These are phyloP conservation scores for Vaccinium vitisidaea DNA, from an alignment of 148 eudicot genomes.

Conservation along the genomic window DNA sequence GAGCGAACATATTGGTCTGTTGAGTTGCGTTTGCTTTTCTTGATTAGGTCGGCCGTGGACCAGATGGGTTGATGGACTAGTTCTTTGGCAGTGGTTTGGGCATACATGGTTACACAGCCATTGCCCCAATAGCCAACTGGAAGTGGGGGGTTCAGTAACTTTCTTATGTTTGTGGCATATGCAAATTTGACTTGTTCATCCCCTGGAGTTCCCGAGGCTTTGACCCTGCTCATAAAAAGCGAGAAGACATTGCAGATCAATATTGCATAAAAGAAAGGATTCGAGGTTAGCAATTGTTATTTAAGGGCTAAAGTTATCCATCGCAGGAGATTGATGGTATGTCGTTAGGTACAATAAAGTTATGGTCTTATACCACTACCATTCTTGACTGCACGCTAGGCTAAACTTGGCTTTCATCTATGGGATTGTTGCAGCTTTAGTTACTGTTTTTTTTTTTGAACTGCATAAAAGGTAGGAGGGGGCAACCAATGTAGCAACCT, in stretches of 20 bases:
- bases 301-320: neutral
- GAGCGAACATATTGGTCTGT: constrained; percentile 56
- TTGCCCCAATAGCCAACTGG: constrained; percentile 80
- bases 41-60: constrained; percentile 53
- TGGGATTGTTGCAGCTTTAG: no score
- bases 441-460: no score
- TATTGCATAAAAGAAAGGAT: neutral
- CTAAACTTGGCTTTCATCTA: no score
- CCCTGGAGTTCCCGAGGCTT: constrained; percentile 34
- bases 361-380: no score
- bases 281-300: neutral
- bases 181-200: constrained; percentile 57
- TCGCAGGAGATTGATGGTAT: no score
- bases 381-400: no score
- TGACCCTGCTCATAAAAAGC: constrained; percentile 39
- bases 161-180: constrained; percentile 57
- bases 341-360: no score
- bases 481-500: no score
- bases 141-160: constrained; percentile 45
- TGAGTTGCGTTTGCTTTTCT: constrained; percentile 51
- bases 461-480: no score
- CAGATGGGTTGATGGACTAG: constrained; percentile 51
- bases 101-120: constrained; percentile 55
- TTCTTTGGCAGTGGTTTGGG: constrained; percentile 36
- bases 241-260: neutral